phyloP scores from a whole-genome alignment of 1,284 basidiomycete species.

The Phellinidium pouzarii region DNA sequence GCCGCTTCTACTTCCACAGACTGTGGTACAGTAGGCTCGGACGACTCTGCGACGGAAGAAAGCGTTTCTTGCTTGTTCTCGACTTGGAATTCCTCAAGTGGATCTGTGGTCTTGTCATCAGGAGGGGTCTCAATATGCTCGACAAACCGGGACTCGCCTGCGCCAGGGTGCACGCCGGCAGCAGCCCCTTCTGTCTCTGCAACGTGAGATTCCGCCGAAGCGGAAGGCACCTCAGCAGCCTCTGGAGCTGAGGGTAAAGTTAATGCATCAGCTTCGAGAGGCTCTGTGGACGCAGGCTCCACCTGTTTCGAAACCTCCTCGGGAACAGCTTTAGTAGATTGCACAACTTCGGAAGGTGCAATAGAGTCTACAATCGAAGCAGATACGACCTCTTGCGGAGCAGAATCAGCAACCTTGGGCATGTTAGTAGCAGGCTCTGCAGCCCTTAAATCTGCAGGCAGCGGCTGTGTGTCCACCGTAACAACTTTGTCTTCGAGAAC shows the following conservation, averaged over 20 bases:
- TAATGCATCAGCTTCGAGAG: not conserved
- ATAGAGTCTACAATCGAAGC: not conserved
- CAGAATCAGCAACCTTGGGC: not conserved
- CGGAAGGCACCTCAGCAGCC: not conserved
- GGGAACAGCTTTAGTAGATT: not conserved
- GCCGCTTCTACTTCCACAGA: not conserved
- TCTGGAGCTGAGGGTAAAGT: not conserved
- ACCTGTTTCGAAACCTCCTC: not conserved
- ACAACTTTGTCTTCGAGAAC: not conserved
- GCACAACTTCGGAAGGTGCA: not conserved
- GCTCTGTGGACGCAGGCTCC: not conserved
- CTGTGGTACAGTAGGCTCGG: not conserved
- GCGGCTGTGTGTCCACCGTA: not conserved
- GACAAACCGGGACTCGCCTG: conserved; percentile 16
- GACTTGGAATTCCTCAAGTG: not conserved
- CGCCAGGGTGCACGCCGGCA: conserved; percentile 3
- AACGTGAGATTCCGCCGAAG: not conserved
- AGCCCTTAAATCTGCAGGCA: not conserved
- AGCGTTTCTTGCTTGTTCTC: not conserved
- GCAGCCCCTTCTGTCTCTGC: conserved; percentile 1
- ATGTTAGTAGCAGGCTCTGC: not conserved
- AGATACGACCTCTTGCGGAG: not conserved
- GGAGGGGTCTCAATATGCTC: conserved; percentile 13
- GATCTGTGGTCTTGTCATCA: not conserved
- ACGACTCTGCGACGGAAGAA: not conserved